Conservation (phyloP, 2,329 filamentous ascomycete genomes). For the Arthrobotrys sinensis region DNA sequence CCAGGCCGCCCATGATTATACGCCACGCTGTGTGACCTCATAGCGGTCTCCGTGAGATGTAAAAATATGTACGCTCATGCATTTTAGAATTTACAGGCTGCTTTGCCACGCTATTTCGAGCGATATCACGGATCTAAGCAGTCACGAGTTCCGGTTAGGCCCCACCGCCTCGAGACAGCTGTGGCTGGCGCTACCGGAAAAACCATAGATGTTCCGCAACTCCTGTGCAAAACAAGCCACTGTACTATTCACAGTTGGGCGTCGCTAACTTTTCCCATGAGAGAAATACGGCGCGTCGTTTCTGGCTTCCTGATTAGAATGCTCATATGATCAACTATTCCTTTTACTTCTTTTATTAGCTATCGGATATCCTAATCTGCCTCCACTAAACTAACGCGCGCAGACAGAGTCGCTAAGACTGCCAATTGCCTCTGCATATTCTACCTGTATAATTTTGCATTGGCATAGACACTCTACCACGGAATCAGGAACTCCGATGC, state of each 20-base stretch:
- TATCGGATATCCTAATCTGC: neutral
- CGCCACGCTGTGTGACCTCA: constrained; percentile 19
- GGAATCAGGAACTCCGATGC: constrained; percentile 29
- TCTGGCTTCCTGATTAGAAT: constrained; percentile 32
- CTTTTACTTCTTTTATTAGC: constrained; percentile 17
- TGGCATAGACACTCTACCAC: constrained; percentile 27
- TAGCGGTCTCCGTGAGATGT: neutral
- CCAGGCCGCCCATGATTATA: constrained; percentile 3
- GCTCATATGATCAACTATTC: constrained; percentile 39
- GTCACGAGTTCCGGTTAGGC: constrained; percentile 14
- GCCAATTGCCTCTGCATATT: constrained; percentile 24
- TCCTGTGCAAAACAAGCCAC: neutral
- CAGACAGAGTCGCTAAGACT: neutral
- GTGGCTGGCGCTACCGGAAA: constrained; percentile 52
- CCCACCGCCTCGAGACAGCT: constrained; percentile 39
- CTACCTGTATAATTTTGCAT: constrained; percentile 17
- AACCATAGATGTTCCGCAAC: constrained; percentile 43
- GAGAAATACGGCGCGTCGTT: constrained; percentile 10
- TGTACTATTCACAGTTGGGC: neutral
- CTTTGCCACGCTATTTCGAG: constrained; percentile 25
- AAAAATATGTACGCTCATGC: neutral
- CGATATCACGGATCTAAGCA: constrained; percentile 8
- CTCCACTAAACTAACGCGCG: neutral
- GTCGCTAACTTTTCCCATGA: neutral
- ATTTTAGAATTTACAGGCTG: constrained; percentile 7